Base-by-base conservation (phyloP, 495 filamentous ascomycete species). In the Endocarpon pusillum region DNA sequence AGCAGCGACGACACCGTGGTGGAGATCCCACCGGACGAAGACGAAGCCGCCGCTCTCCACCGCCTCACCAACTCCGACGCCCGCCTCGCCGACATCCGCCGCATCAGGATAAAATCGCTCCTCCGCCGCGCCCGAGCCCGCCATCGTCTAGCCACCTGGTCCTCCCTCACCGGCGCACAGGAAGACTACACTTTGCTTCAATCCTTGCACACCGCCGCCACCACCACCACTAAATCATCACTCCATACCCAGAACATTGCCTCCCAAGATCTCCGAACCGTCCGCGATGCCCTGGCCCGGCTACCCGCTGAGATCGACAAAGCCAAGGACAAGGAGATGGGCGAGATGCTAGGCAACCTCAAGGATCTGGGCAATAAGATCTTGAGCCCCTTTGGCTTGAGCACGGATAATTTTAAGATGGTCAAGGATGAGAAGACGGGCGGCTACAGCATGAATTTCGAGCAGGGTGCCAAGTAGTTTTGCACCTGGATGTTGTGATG, bases 271-370 rank as follows among this genome's bases (percentile, higher is more conserved):
- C 61, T 48, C 46, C 68, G 66, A 35, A 64, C 77, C 26, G 74
- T 91, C 1, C 61, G 73, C 38, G 52, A 59, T 27, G 77, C 78
- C 24, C 56, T 92, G 19, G 54, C 58, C 23, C 57, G 55, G 19
- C 61, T 94, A 9, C 77, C 79, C 2, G 55, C 60, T 16, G 64
- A 62, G 40, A 71, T 83, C 25, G 78, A 83, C 28, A 64, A 66
- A 21, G 85, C 85, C 2, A 75, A 77, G 53, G 75, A 89, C 45
- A 75, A 64, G 46, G 89, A 97, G 55, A 83, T 85, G 66, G 72
- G 63, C 4, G 87, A 97, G 54, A 93, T 94, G 81, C 85, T 94
- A 81, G 80, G 75, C 17, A 94, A 94, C 57, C 54, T 97, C 54
- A 94, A 92, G 54, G 73, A 80, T 64, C 62, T 97, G 35, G 87